Evolutionary conservation across 306 rosid species (phyloP).

Genomic region (Alnus rubra): DNA sequence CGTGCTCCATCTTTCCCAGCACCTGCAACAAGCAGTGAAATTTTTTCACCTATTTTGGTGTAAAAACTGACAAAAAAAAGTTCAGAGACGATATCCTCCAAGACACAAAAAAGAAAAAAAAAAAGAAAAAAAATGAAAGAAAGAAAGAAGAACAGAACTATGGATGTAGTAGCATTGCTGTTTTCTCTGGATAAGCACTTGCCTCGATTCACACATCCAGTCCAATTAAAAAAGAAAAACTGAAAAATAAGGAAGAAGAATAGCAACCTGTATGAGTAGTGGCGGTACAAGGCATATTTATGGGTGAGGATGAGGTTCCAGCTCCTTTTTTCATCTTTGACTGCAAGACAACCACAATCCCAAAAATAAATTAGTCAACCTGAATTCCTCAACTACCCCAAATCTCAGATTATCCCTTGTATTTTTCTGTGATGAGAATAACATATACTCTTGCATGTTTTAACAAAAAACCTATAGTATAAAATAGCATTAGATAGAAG

Average conservation of each 20-base stretch:
- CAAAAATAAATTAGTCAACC: not conserved
- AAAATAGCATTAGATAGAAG: conserved; percentile 8
- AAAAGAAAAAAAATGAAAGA: not conserved
- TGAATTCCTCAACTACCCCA: conserved; percentile 3
- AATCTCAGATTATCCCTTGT: not conserved
- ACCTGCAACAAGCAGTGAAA: conserved; percentile 39
- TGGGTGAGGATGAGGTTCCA: conserved; percentile 43
- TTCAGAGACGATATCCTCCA: not conserved
- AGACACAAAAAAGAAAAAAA: not conserved
- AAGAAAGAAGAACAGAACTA: not conserved
- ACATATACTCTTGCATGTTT: not conserved
- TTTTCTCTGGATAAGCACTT: not conserved
- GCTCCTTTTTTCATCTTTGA: conserved; percentile 83
- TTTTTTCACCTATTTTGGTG: not conserved
- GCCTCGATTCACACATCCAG: not conserved
- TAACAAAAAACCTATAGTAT: conserved; percentile 2
- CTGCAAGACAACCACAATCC: conserved; percentile 49
- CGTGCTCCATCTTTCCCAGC: conserved; percentile 52
- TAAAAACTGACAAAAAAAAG: not conserved
- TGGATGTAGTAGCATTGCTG: not conserved
- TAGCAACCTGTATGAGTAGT: conserved; percentile 54
- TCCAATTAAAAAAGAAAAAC: not conserved
- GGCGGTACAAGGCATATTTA: conserved; percentile 36
- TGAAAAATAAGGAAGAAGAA: conserved; percentile 14
- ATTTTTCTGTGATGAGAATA: conserved; percentile 12